Conservation (phyloP, 2,329 filamentous ascomycete genomes). For the Alternaria gaisen region DNA sequence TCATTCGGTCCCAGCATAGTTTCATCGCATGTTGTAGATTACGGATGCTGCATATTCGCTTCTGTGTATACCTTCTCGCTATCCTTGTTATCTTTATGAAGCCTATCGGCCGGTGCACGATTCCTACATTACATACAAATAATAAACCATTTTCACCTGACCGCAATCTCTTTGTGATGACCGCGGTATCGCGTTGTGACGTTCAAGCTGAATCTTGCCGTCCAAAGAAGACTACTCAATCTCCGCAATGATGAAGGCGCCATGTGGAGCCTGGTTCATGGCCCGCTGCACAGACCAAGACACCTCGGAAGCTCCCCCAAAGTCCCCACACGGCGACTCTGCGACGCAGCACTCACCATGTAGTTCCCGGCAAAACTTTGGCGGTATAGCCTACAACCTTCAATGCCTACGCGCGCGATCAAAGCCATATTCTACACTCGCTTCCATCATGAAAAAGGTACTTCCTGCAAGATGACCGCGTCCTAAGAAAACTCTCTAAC, state of each 20-base stretch:
- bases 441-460: conserved; percentile 66
- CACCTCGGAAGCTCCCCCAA: conserved; percentile 4
- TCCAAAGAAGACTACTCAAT: background rate
- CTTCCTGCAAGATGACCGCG: background rate
- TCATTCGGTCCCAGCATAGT: conserved; percentile 19
- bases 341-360: conserved; percentile 25
- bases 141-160: conserved; percentile 1
- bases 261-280: background rate
- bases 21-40: conserved; percentile 10
- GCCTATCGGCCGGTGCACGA: background rate
- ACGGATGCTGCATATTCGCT: conserved; percentile 18
- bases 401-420: conserved; percentile 57
- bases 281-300: conserved; percentile 18
- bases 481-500: conserved; percentile 6
- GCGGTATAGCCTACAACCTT: background rate
- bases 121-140: conserved; percentile 10
- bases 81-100: conserved; percentile 6
- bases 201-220: background rate
- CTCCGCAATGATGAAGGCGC: background rate
- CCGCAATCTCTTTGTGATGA: background rate
- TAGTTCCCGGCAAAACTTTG: conserved; percentile 18
- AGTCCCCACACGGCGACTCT: conserved; percentile 11
- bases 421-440: conserved; percentile 73
- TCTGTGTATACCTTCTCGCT: conserved; percentile 23
- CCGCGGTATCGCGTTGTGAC: background rate